Conservation (phyloP, 1,284 basidiomycete species). For the Moniliella sp. region DNA sequence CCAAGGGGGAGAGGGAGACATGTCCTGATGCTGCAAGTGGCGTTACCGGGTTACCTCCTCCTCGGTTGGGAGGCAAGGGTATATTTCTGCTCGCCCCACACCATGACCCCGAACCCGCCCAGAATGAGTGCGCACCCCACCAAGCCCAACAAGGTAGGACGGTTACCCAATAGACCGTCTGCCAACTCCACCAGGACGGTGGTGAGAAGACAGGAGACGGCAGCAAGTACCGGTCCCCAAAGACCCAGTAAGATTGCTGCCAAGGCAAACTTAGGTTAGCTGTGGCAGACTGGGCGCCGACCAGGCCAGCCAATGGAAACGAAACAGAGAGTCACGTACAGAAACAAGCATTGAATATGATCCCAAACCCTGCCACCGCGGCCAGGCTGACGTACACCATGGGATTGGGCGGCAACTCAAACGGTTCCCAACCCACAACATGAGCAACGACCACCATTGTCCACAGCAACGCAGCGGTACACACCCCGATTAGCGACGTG, state of each 20-base stretch:
- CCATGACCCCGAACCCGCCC: slow-evolving; percentile 6
- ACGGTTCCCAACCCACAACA: slow-evolving; percentile 12
- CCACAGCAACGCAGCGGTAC: slow-evolving; percentile 20
- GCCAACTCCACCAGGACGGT: slow-evolving; percentile 36
- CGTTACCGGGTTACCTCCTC: too few species aligned
- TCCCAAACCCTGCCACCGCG: slow-evolving; percentile 14
- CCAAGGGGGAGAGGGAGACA: too few species aligned
- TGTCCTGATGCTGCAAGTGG: too few species aligned
- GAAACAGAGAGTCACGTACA: too few species aligned
- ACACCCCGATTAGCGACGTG: slow-evolving; percentile 27
- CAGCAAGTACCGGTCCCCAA: slow-evolving; percentile 30
- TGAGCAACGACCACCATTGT: slow-evolving; percentile 15
- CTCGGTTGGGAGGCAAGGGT: too few species aligned
- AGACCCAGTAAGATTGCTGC: slow-evolving; percentile 22
- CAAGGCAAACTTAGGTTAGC: too few species aligned
- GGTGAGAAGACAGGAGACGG: slow-evolving; percentile 25
- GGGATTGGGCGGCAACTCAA: slow-evolving; percentile 17
- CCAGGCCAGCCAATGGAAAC: too few species aligned
- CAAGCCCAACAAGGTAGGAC: slow-evolving; percentile 31
- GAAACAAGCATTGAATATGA: slow-evolving; percentile 29
- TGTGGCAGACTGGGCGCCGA: too few species aligned
- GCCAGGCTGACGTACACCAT: slow-evolving; percentile 8
- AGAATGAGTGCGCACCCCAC: slow-evolving; percentile 1
- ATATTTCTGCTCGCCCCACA: neutral
- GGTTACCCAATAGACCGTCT: slow-evolving; percentile 28